A percentile compares a stretch with the other conserved stretches of the same genome.
phyloP scores from a whole-genome alignment of 495 filamentous ascomycete species.

The Neurospora sp. region DNA sequence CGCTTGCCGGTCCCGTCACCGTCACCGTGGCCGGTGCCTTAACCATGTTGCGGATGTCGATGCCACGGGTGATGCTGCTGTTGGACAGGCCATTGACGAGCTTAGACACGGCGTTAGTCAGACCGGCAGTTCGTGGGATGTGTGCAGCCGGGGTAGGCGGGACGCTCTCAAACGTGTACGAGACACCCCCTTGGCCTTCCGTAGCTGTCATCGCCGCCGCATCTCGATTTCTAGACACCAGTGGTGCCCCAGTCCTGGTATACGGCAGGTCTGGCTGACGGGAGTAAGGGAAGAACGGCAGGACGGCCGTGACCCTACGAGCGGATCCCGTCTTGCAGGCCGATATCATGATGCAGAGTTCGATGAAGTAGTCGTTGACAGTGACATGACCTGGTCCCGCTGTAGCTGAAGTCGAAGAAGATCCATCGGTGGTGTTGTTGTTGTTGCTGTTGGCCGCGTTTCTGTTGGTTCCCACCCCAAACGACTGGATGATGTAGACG shows the following conservation, averaged over 20 bases:
- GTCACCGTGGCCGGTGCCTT: not conserved
- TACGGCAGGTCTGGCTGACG: conserved; percentile 93
- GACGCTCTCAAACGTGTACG: conserved; percentile 89
- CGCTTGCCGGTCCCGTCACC: not conserved
- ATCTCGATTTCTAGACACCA: conserved; percentile 20
- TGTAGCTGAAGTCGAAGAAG: not conserved
- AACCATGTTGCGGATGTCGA: not conserved
- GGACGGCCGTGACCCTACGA: conserved; percentile 80
- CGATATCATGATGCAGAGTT: conserved; percentile 92
- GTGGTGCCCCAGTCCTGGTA: conserved; percentile 83
- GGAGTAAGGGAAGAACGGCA: conserved; percentile 94
- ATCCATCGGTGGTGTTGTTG: not conserved
- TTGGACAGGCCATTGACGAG: conserved; percentile 44
- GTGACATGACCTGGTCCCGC: conserved; percentile 37
- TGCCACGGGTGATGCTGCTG: conserved; percentile 28
- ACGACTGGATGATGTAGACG: conserved; percentile 90
- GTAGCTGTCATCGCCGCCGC: conserved; percentile 44
- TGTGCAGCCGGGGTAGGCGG: conserved; percentile 73
- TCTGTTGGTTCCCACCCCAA: conserved; percentile 9
- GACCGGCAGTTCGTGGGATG: conserved; percentile 49
- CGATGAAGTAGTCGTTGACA: conserved; percentile 93
- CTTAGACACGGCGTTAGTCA: conserved; percentile 55
- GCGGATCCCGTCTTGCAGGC: conserved; percentile 96
- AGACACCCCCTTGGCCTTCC: conserved; percentile 41
- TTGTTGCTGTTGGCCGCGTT: not conserved